Conservation (phyloP, 345 rosid genomes). For the Brassica cretica region DNA sequence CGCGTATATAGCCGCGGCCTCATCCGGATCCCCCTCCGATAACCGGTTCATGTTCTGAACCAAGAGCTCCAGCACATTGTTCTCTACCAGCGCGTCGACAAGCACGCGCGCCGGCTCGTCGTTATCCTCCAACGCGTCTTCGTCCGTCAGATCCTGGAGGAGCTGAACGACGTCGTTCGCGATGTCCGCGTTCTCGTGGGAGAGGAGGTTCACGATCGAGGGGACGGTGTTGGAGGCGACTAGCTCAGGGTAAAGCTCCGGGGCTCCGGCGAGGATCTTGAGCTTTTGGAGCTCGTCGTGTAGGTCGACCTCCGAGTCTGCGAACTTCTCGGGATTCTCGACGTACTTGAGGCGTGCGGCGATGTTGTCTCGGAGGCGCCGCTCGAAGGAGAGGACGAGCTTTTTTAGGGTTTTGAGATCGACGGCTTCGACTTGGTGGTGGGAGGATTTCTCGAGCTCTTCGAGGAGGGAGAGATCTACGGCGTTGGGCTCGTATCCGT, state of each 20-base stretch:
- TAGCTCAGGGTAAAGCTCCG: constrained; percentile 90
- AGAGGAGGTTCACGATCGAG: constrained; percentile 76
- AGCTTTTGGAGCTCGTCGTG: constrained; percentile 93
- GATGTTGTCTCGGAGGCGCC: constrained; percentile 92
- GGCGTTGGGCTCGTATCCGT: constrained; percentile 41
- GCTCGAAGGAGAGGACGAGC: constrained; percentile 92
- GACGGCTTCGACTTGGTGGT: constrained; percentile 58
- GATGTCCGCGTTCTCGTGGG: constrained; percentile 84
- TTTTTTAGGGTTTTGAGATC: constrained; percentile 81
- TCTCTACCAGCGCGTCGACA: constrained; percentile 71
- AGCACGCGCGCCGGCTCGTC: constrained; percentile 78
- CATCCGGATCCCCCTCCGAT: constrained; percentile 80
- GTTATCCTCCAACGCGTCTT: constrained; percentile 82
- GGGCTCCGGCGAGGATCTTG: constrained; percentile 84
- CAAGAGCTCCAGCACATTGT: constrained; percentile 81
- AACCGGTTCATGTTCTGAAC: constrained; percentile 88
- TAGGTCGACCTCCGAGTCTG: constrained; percentile 70
- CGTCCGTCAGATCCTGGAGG: constrained; percentile 89
- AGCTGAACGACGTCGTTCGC: constrained; percentile 88
- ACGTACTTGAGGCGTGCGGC: constrained; percentile 95
- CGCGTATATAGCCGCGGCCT: constrained; percentile 71
- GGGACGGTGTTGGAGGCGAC: constrained; percentile 71
- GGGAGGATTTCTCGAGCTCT: constrained; percentile 82
- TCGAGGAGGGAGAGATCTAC: constrained; percentile 80
- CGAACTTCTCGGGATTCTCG: constrained; percentile 85